Evolutionary conservation across 2,329 filamentous ascomycete species (phyloP).

Genomic region (Sporothrix inflata): DNA sequence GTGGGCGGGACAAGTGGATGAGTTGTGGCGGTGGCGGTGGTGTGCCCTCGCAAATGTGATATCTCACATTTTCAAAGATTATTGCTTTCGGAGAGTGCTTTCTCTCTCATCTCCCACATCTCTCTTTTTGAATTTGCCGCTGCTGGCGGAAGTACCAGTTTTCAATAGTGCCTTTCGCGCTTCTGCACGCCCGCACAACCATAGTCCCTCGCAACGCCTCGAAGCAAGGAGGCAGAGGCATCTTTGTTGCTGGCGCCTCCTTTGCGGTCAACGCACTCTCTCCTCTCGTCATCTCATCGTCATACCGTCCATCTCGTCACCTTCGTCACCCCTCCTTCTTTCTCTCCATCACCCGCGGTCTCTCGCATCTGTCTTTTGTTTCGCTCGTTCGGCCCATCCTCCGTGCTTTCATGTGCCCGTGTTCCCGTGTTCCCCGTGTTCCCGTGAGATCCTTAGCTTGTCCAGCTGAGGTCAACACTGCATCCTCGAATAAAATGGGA

Average conservation of each 20-base stretch:
- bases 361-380: background rate
- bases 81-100: too few relatives aligned
- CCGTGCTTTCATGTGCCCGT: background rate
- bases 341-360: background rate
- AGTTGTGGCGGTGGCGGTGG: background rate
- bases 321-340: too few relatives aligned
- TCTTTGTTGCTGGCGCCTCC: too few relatives aligned
- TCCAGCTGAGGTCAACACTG: slow-evolving; percentile 8
- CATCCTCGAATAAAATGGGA: background rate
- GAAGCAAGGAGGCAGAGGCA: background rate
- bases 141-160: background rate
- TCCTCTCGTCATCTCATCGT: slow-evolving; percentile 2
- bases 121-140: background rate
- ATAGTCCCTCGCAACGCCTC: background rate
- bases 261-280: too few relatives aligned
- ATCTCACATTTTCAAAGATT: background rate
- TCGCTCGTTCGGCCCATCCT: background rate
- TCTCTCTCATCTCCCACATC: background rate
- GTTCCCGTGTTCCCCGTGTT: too few relatives aligned
- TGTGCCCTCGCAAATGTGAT: slow-evolving; percentile 1
- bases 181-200: background rate
- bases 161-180: background rate
- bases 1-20: background rate
- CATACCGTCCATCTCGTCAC: background rate
- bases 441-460: background rate